Percentiles rank a stretch among this genome's conserved stretches.
phyloP scores from a whole-genome alignment of 305 asterid species.

The Striga hermonthica region DNA sequence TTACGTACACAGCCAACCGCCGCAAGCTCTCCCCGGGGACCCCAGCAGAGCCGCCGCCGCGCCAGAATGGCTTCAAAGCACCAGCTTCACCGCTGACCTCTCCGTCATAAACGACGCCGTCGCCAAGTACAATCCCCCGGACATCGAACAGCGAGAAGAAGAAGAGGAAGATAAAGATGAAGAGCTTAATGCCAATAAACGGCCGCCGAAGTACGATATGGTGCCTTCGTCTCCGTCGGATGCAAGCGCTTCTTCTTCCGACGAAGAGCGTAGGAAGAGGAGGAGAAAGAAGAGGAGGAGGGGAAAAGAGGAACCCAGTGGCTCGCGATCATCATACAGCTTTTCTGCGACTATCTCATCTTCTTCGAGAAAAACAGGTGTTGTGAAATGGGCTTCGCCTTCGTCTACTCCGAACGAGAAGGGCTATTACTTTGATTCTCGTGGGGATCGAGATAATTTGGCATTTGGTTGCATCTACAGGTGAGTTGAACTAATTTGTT shows the following conservation, averaged over 20 bases:
- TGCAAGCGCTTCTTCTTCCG: slow-evolving; percentile 41
- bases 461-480: slow-evolving; percentile 87
- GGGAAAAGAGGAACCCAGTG: slow-evolving; percentile 39
- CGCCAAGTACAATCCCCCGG: slow-evolving; percentile 44
- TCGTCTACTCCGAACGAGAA: slow-evolving; percentile 43
- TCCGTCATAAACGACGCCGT: slow-evolving; percentile 70
- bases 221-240: slow-evolving; percentile 64
- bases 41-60: slow-evolving; percentile 24
- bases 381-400: slow-evolving; percentile 61
- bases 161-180: slow-evolving; percentile 36
- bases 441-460: slow-evolving; percentile 81
- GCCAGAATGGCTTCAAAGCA: slow-evolving; percentile 62
- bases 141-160: slow-evolving; percentile 42
- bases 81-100: slow-evolving; percentile 75
- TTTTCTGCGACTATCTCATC: slow-evolving; percentile 43
- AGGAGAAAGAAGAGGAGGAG: slow-evolving; percentile 48
- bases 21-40: slow-evolving; percentile 34
- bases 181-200: slow-evolving; percentile 25
- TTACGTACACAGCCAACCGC: slow-evolving; percentile 29
- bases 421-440: slow-evolving; percentile 91
- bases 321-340: slow-evolving; percentile 37
- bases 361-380: slow-evolving; percentile 61
- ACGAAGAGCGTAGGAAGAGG: slow-evolving; percentile 37
- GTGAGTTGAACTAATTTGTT: slow-evolving; percentile 31
- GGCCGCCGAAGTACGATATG: slow-evolving; percentile 49